phyloP scores from a whole-genome alignment of 2,329 filamentous ascomycete genomes.

The Calycina herbarum region DNA sequence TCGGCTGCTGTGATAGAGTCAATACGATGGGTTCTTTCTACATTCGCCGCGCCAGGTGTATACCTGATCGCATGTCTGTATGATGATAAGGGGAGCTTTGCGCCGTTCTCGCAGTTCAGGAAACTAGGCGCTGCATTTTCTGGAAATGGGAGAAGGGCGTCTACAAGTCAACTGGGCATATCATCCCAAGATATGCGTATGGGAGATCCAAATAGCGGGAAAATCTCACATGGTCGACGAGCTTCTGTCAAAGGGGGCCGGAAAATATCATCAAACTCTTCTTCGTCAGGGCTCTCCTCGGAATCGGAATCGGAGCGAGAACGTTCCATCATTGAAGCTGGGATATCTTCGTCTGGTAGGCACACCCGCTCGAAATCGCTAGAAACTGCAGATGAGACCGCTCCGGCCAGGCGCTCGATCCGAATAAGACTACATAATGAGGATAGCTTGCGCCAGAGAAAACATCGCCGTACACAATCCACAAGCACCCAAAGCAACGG shows the following conservation, averaged over 20 bases:
- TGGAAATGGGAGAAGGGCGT: conserved; percentile 39
- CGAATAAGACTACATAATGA: conserved; percentile 88
- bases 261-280: conserved; percentile 37
- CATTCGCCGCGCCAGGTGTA: conserved; percentile 75
- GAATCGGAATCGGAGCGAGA: conserved; percentile 62
- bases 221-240: conserved; percentile 20
- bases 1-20: conserved; percentile 72
- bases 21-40: conserved; percentile 75
- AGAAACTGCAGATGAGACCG: conserved; percentile 61
- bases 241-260: conserved; percentile 22
- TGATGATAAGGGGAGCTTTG: conserved; percentile 76
- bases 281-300: conserved; percentile 65
- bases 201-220: conserved; percentile 24
- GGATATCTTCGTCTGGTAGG: conserved; percentile 21
- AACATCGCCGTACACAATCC: conserved; percentile 62
- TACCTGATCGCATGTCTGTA: conserved; percentile 84
- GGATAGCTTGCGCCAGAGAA: conserved; percentile 70
- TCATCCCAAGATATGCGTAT: conserved; percentile 22
- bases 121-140: conserved; percentile 57
- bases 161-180: conserved; percentile 37
- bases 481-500: conserved; percentile 45
- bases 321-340: conserved; percentile 28
- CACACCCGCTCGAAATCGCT: conserved; percentile 66
- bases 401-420: conserved; percentile 74
- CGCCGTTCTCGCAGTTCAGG: conserved; percentile 71